phyloP scores from a whole-genome alignment of 202 grass and related monocot genomes.

The Elaeis oleifera region DNA sequence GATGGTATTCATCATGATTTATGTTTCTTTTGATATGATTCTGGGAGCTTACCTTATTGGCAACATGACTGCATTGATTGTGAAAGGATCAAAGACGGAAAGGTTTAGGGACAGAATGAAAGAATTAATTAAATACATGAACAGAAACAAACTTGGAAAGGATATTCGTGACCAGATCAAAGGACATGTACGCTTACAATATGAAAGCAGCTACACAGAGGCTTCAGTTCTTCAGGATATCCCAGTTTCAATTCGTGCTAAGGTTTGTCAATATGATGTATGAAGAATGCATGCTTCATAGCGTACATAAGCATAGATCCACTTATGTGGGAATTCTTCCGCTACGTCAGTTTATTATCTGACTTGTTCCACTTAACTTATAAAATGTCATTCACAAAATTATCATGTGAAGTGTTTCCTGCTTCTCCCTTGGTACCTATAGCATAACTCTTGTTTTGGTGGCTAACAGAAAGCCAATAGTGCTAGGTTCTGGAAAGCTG shows the following conservation, averaged over 20 bases:
- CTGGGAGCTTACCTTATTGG: conserved; percentile 94
- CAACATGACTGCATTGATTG: conserved; percentile 94
- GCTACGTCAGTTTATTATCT: too few relatives aligned
- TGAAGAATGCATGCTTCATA: not conserved
- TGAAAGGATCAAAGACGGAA: conserved; percentile 95
- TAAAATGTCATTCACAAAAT: too few relatives aligned
- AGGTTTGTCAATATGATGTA: conserved; percentile 31
- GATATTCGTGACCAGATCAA: conserved; percentile 88
- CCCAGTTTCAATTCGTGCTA: conserved; percentile 78
- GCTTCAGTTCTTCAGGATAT: conserved; percentile 84
- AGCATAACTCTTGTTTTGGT: too few relatives aligned
- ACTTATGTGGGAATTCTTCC: too few relatives aligned
- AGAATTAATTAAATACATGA: conserved; percentile 94
- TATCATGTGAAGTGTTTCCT: too few relatives aligned
- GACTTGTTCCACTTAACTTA: too few relatives aligned
- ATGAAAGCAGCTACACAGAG: conserved; percentile 89
- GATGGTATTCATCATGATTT: conserved; percentile 99
- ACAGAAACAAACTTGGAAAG: conserved; percentile 81
- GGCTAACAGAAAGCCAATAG: too few relatives aligned
- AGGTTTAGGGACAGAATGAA: conserved; percentile 97
- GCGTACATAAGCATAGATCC: too few relatives aligned
- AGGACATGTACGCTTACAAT: conserved; percentile 80
- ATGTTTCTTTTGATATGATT: conserved; percentile 99
- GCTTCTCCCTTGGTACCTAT: too few relatives aligned
- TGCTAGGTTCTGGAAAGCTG: too few relatives aligned